These are phyloP conservation scores for Phytophthora cryptogea DNA, from an alignment of 352 stramenopile genomes.

Conservation along the genomic window DNA sequence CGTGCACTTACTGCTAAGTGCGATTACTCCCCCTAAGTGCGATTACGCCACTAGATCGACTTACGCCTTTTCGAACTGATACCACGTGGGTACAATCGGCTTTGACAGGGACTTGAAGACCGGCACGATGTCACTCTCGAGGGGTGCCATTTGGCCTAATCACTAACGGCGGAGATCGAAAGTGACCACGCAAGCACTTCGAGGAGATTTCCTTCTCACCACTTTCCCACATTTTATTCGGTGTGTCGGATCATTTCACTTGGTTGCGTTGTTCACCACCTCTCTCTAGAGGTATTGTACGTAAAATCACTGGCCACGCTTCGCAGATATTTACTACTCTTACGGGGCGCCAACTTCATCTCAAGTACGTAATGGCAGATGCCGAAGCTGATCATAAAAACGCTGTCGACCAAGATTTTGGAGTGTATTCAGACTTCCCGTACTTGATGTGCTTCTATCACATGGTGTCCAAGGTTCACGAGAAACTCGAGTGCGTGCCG, in stretches of 20 bases:
- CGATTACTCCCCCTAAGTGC: no score
- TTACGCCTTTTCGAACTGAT: no score
- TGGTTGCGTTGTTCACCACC: constrained; percentile 14
- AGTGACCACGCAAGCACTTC: no score
- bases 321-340: not conserved
- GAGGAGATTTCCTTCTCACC: no score
- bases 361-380: constrained; percentile 3
- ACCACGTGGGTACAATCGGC: no score
- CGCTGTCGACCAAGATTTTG: not conserved
- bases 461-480: constrained; percentile 26
- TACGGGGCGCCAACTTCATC: not conserved
- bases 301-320: not conserved
- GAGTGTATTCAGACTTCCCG: constrained; percentile 2
- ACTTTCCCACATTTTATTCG: constrained; percentile 17
- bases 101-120: no score
- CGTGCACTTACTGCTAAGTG: no score
- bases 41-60: no score
- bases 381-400: constrained; percentile 5
- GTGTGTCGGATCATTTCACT: constrained; percentile 24
- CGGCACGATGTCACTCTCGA: no score
- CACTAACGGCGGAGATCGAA: no score
- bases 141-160: no score
- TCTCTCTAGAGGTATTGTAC: not conserved
- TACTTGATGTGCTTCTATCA: constrained; percentile 37
- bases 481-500: no score